Base-by-base conservation (phyloP, 2,329 filamentous ascomycete species). In the Cladosporium austrohemisphaericum region DNA sequence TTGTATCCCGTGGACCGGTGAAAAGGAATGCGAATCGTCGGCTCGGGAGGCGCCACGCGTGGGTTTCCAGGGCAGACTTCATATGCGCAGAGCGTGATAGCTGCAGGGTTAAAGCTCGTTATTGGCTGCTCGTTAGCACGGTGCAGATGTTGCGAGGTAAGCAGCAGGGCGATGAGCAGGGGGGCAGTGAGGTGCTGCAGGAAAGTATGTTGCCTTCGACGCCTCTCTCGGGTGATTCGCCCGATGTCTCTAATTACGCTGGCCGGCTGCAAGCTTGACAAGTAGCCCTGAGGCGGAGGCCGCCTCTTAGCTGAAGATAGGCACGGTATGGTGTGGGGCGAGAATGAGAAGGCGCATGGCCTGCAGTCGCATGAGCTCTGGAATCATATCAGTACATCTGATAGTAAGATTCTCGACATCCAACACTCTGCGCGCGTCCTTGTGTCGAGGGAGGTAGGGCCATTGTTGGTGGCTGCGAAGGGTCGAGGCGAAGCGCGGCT, bases 271-370 rank as follows among this genome's bases (percentile, higher is more conserved):
- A 43, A 18, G 43, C 23, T 47, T 14, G 16, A 28, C 29, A 23
- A 25, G 14, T 10, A 20, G 14, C 10, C 4, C 14, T n/a, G 19
- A 7, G 43, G 31, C n/a, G 43, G 14, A 31, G 32, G n/a, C 23
- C 32, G 18, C 5, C 13, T 6, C 8, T 19, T 13, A 19, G 31
- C 20, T 26, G 20, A 26, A 36, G 41, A 45, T 36, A 28, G 23
- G 33, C 16, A 28, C 38, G 32, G 16, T n/a, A 26, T 20, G 43
- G 43, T 46, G 43, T 23, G 43, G 43, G 43, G 43, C 43, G 43
- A 26, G 19, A 26, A 37, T 6, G 22, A 19, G 19, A 22, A 18
- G 8, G 29, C 1, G n/a, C 32, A 20, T n/a, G 16, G 43, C 14
- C 43, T 32, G 23, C 22, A 38, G 22, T 14, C 11, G 11, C 8